phyloP scores from a whole-genome alignment of 441 rosid genomes.

The Syzygium malaccense region DNA sequence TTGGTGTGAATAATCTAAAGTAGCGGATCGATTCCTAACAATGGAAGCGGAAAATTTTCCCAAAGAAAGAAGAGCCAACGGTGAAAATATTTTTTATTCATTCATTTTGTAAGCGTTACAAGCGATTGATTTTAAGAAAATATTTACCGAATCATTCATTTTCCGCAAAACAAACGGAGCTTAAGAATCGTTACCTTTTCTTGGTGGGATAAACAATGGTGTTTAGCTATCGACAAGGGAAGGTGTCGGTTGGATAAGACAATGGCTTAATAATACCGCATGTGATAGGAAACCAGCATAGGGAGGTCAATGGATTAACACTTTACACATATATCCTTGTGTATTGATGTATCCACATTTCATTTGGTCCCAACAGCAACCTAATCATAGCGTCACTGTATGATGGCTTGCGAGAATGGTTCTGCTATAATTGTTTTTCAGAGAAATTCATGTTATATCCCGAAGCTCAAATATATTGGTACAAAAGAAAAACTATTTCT shows the following conservation, averaged over 20 bases:
- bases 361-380: neutral
- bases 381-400: neutral
- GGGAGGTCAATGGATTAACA: neutral
- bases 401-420: neutral
- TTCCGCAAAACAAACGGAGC: no score
- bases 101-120: no score
- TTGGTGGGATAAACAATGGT: neutral
- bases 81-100: no score
- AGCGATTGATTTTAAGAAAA: no score
- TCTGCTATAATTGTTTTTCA: neutral
- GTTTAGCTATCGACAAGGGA: conserved; percentile 16
- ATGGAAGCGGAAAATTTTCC: neutral
- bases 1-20: neutral
- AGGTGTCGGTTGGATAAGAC: conserved; percentile 23
- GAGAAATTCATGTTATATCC: neutral
- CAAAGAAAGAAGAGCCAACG: neutral
- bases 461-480: neutral
- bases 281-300: conserved; percentile 30
- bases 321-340: neutral
- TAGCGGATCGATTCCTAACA: neutral
- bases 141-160: no score
- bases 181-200: neutral
- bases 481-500: neutral
- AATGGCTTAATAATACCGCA: conserved; percentile 19
- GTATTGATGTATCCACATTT: neutral